Conservation (phyloP, 441 rosid genomes). For the Populus trichocarpa region DNA sequence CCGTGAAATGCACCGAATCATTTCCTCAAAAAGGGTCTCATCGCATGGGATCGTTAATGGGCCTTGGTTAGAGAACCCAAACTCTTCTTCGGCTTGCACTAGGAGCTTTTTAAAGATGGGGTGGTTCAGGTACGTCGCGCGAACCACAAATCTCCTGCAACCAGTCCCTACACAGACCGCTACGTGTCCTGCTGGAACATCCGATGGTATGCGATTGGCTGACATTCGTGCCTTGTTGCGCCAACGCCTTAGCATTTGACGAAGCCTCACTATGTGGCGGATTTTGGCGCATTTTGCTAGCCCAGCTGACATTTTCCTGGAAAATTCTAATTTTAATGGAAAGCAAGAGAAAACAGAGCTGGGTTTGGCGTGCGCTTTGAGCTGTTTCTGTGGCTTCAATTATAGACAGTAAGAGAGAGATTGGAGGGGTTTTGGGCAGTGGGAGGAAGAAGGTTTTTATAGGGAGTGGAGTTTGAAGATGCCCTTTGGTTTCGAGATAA, state of each 20-base stretch:
- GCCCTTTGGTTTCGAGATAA: slow-evolving; percentile 32
- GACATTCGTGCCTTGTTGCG: slow-evolving; percentile 72
- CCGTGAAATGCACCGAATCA: slow-evolving; percentile 53
- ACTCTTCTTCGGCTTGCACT: slow-evolving; percentile 83
- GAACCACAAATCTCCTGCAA: slow-evolving; percentile 74
- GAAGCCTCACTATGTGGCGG: slow-evolving; percentile 84
- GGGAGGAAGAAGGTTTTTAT: slow-evolving; percentile 36
- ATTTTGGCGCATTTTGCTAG: slow-evolving; percentile 77
- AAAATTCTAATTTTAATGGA: not conserved
- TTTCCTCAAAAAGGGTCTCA: slow-evolving; percentile 78
- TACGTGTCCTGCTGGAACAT: slow-evolving; percentile 91
- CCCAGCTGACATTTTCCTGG: slow-evolving; percentile 46
- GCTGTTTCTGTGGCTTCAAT: slow-evolving; percentile 4
- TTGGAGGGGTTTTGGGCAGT: slow-evolving; percentile 23
- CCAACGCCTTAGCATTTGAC: slow-evolving; percentile 84
- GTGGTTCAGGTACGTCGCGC: slow-evolving; percentile 83
- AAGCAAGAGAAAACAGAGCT: not conserved
- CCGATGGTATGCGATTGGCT: slow-evolving; percentile 51
- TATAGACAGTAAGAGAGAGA: not conserved
- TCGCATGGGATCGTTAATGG: slow-evolving; percentile 84
- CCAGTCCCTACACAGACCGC: slow-evolving; percentile 72
- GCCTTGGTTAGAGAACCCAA: slow-evolving; percentile 69
- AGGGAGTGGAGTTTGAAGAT: slow-evolving; percentile 13
- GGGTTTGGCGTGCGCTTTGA: not conserved
- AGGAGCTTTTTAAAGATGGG: slow-evolving; percentile 68